phyloP scores from a whole-genome alignment of 1,284 basidiomycete genomes.

The Boletus sp. region DNA sequence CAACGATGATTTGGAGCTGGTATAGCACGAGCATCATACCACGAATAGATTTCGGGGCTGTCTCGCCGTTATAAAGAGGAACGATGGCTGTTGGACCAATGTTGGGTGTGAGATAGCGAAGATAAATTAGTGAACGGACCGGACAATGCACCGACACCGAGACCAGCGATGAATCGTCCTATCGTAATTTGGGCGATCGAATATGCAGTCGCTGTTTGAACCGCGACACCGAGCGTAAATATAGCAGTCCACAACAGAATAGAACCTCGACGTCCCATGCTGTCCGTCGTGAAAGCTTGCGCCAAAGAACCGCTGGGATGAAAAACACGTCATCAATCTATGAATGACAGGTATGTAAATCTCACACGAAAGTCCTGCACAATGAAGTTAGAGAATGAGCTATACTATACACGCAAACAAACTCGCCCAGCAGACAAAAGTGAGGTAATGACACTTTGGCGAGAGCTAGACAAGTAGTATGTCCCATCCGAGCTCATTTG shows the following conservation, averaged over 20 bases:
- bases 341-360: not conserved
- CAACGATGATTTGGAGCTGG: constrained; percentile 63
- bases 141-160: constrained; percentile 77
- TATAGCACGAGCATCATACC: constrained; percentile 76
- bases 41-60: constrained; percentile 74
- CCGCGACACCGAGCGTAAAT: constrained; percentile 70
- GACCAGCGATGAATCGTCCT: constrained; percentile 69
- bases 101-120: not conserved
- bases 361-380: constrained; percentile 60
- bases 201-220: constrained; percentile 67
- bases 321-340: constrained; percentile 3
- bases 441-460: constrained; percentile 78
- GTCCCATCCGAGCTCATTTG: constrained; percentile 51
- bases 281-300: constrained; percentile 77
- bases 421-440: constrained; percentile 73
- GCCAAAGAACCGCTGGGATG: constrained; percentile 60
- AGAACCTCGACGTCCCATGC: constrained; percentile 71
- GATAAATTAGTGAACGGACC: constrained; percentile 39
- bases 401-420: not conserved
- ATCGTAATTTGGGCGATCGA: constrained; percentile 69
- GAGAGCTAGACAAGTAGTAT: constrained; percentile 57
- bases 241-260: constrained; percentile 76
- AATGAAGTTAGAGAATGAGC: not conserved
- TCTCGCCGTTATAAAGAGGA: constrained; percentile 81
- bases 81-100: constrained; percentile 59